Percentiles rank a stretch among this genome's conserved stretches.
phyloP scores from a whole-genome alignment of 2,329 filamentous ascomycete genomes.

The Esteya vermicola region DNA sequence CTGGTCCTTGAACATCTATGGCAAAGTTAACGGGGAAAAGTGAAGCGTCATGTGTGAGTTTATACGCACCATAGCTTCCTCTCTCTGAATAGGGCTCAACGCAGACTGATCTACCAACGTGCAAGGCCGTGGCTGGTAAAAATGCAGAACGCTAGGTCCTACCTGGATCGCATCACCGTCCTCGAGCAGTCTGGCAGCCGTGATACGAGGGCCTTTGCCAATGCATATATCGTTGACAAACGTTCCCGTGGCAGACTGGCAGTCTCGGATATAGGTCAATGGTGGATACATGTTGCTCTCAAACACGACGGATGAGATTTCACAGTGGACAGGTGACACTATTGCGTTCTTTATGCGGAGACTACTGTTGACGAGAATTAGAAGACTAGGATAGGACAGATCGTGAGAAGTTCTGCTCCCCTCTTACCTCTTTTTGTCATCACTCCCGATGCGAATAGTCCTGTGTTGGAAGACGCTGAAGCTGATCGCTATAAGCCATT shows the following conservation, averaged over 20 bases:
- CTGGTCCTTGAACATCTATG: conserved; percentile 27
- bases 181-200: conserved; percentile 31
- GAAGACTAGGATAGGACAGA: background rate
- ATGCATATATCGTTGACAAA: conserved; percentile 32
- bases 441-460: conserved; percentile 15
- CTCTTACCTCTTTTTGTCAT: conserved; percentile 14
- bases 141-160: conserved; percentile 20
- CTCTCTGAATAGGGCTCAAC: conserved; percentile 16
- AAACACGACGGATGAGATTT: conserved; percentile 39
- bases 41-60: background rate
- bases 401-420: no score
- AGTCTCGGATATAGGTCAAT: conserved; percentile 41
- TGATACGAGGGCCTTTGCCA: conserved; percentile 21
- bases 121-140: no score
- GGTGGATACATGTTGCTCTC: conserved; percentile 17
- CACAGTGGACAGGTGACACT: conserved; percentile 39
- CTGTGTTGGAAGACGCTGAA: conserved; percentile 6
- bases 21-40: conserved; percentile 6
- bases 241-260: conserved; percentile 38
- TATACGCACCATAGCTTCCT: conserved; percentile 18
- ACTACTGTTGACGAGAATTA: conserved; percentile 14
- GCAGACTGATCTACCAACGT: no score
- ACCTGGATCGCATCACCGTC: conserved; percentile 34
- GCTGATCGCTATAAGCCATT: conserved; percentile 5
- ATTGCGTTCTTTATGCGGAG: conserved; percentile 23